These are phyloP conservation scores for Podaxis rugospora DNA, from an alignment of 768 basidiomycete genomes.

Conservation along the genomic window DNA sequence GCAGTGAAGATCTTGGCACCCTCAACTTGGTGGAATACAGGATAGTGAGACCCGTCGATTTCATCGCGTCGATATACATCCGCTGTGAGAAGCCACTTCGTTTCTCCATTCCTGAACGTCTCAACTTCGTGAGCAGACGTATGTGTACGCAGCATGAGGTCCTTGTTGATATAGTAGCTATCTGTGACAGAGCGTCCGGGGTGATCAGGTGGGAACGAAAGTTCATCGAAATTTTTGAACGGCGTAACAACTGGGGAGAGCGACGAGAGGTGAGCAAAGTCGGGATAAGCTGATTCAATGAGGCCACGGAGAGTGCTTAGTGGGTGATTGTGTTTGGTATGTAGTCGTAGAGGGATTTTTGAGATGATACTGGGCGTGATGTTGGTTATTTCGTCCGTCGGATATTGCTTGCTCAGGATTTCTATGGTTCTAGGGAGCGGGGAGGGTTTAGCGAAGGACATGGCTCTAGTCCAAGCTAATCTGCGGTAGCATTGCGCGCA, in stretches of 20 bases:
- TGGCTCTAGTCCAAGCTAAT: background rate
- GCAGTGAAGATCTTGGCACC: slow-evolving; percentile 80
- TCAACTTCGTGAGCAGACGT: slow-evolving; percentile 99
- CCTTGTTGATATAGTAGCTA: slow-evolving; percentile 92
- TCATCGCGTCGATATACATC: slow-evolving; percentile 99
- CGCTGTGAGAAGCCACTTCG: slow-evolving; percentile 87
- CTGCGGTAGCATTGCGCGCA: background rate
- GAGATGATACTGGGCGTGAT: slow-evolving; percentile 80
- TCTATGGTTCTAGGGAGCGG: slow-evolving; percentile 24
- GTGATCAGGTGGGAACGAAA: slow-evolving; percentile 91
- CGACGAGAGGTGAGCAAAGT: slow-evolving; percentile 69
- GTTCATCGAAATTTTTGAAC: slow-evolving; percentile 91
- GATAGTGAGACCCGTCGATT: slow-evolving; percentile 95
- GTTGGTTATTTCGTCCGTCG: slow-evolving; percentile 79
- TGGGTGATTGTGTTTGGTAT: slow-evolving; percentile 76
- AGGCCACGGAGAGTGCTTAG: slow-evolving; percentile 78
- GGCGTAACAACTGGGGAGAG: slow-evolving; percentile 89
- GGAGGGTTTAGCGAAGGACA: slow-evolving; percentile 2
- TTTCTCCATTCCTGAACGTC: slow-evolving; percentile 69
- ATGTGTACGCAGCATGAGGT: slow-evolving; percentile 93
- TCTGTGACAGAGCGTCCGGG: slow-evolving; percentile 88
- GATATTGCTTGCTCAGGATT: slow-evolving; percentile 64
- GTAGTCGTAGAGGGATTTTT: slow-evolving; percentile 74
- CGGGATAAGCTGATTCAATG: slow-evolving; percentile 80
- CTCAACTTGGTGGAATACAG: slow-evolving; percentile 98